A percentile compares a stretch with the other conserved stretches of the same genome.
These are phyloP conservation scores for Aureobasidium sp. DNA, from an alignment of 2,329 filamentous ascomycete species.

Conservation along the genomic window DNA sequence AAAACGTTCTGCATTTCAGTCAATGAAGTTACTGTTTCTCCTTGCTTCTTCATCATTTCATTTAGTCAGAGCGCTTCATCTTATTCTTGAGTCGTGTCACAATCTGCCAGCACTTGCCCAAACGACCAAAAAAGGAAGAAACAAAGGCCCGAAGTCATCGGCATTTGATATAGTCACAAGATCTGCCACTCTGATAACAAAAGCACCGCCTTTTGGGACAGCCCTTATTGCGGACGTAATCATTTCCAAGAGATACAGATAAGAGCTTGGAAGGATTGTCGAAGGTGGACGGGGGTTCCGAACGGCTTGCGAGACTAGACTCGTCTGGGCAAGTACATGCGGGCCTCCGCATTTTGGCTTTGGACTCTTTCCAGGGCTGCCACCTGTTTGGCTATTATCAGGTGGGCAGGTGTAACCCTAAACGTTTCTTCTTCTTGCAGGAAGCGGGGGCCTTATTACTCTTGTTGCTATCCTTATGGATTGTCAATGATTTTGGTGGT, in stretches of 20 bases:
- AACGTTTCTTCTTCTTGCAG: background rate
- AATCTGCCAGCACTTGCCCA: background rate
- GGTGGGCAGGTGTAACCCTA: background rate
- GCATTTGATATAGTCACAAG: background rate
- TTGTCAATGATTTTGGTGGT: background rate
- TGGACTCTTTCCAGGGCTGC: too few species aligned
- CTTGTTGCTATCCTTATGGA: background rate
- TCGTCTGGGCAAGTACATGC: background rate
- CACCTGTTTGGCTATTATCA: background rate
- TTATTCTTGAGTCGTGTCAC: too few species aligned
- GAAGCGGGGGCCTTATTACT: background rate
- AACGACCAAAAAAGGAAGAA: too few species aligned
- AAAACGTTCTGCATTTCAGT: background rate
- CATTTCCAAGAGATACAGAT: background rate
- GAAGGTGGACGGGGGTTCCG: background rate
- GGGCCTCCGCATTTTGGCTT: background rate
- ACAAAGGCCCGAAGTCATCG: background rate
- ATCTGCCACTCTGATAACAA: background rate
- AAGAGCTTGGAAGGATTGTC: background rate
- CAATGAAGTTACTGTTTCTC: background rate
- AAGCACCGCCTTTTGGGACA: background rate
- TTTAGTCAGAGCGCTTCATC: too few species aligned
- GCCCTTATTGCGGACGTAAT: background rate
- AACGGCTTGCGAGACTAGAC: background rate
- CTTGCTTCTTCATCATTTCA: too few species aligned